Evolutionary conservation across 2,329 filamentous ascomycete genomes (phyloP).

Genomic region (Camptophora hylomeconis): DNA sequence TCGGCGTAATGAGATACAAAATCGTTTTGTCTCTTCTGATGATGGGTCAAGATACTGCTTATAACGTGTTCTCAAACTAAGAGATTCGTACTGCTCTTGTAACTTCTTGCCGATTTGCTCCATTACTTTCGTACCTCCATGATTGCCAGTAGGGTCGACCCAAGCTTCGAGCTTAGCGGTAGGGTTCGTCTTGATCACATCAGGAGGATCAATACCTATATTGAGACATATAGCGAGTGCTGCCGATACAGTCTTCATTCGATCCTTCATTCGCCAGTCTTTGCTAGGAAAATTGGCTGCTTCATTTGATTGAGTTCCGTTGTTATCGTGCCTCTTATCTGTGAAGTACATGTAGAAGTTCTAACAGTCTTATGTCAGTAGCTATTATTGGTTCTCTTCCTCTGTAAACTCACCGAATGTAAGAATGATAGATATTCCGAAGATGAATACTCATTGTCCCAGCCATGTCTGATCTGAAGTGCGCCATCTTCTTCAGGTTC

Average conservation of each 20-base stretch:
- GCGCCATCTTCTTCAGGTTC: constrained; percentile 38
- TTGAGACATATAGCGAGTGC: constrained; percentile 91
- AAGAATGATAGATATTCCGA: constrained; percentile 78
- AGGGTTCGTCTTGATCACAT: constrained; percentile 89
- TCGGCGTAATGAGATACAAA: constrained; percentile 74
- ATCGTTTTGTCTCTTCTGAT: constrained; percentile 94
- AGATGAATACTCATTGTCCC: constrained; percentile 83
- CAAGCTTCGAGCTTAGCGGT: constrained; percentile 92
- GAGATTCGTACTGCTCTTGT: constrained; percentile 91
- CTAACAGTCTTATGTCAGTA: too few species aligned
- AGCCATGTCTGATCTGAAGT: constrained; percentile 60
- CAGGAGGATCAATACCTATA: constrained; percentile 92
- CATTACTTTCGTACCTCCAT: constrained; percentile 68
- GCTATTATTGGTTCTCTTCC: constrained; percentile 17
- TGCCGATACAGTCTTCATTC: constrained; percentile 91
- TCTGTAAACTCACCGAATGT: constrained; percentile 66
- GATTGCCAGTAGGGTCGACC: constrained; percentile 77
- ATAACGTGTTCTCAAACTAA: constrained; percentile 90
- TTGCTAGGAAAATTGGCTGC: constrained; percentile 48
- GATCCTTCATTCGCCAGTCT: constrained; percentile 95
- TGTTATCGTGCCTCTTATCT: constrained; percentile 92
- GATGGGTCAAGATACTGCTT: constrained; percentile 95
- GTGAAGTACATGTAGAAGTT: constrained; percentile 99
- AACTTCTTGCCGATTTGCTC: constrained; percentile 92
- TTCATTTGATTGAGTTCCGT: constrained; percentile 62